Evolutionary conservation across 2,329 filamentous ascomycete genomes (phyloP), one percentile per base, ranked within the genome.

Genomic region (Tolypocladium endophyticum): DNA sequence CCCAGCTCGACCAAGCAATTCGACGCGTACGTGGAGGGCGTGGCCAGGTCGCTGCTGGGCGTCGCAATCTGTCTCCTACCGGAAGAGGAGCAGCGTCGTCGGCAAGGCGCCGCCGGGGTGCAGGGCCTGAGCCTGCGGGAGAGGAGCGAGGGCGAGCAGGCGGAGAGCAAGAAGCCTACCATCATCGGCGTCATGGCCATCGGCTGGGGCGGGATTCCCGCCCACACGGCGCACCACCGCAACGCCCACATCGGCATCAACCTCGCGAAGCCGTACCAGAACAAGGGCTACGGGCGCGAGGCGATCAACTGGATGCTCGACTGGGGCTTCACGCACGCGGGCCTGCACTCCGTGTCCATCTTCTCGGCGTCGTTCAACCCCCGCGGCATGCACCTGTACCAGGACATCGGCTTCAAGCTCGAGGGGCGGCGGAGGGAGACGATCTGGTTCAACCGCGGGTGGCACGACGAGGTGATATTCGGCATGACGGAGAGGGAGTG

Each of bases 291-390:
- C 61, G 78, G 79, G 6, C 65, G 65, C 23, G 78, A 81, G 64
- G 75, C 76, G 4, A 74, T 81, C 59, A 66, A 68, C 36, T 82
- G 77, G 78, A 72, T 69, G 8, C 63, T 79, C n/a, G 71, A 76
- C 54, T 81, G 77, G 72, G 74, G 74, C 0, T 81, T 81, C 64
- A 62, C 62, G 36, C 69, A 71, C 35, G 76, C 70, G 4, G 74
- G 74, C 9, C 61, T 81, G 69, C 78, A 81, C 62, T 68, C 73
- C 11, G 72, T 81, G 36, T 68, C 67, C 39, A 70, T 81, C 20
- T 64, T 67, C 12, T 72, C 71, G 8, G 74, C 77, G 47, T 73
- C 66, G 20, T 81, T 71, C 63, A 81, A 80, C 59, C 64, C 67
- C 33, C 70, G 75, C 1, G 78, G 76, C 1, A 58, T 71, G 3